Conservation (phyloP, 352 stramenopile species). For the Globisporangium paddicum region DNA sequence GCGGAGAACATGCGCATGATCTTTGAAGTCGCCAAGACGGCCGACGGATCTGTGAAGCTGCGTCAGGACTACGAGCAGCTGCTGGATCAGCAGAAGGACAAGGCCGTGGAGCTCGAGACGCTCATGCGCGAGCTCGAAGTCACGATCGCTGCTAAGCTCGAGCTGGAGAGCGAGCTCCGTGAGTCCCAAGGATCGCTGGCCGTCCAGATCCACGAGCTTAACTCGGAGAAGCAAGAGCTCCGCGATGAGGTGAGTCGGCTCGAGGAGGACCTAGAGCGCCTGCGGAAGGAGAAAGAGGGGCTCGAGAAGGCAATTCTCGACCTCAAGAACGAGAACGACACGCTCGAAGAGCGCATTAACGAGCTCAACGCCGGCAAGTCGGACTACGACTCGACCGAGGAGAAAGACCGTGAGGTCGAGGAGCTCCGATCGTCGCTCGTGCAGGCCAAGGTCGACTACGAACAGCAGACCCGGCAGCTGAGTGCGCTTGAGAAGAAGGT, state of each 20-base stretch:
- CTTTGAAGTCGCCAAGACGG: constrained; percentile 69
- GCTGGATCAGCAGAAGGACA: constrained; percentile 27
- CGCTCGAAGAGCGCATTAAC: constrained; percentile 50
- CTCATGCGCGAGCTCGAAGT: constrained; percentile 23
- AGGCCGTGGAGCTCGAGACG: constrained; percentile 25
- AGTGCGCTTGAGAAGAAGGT: constrained; percentile 54
- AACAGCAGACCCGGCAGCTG: constrained; percentile 51
- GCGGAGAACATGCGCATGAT: constrained; percentile 72
- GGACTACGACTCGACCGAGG: constrained; percentile 30
- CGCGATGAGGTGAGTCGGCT: constrained; percentile 11
- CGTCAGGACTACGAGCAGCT: constrained; percentile 57
- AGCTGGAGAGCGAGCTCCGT: constrained; percentile 19
- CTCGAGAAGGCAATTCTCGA: constrained; percentile 37
- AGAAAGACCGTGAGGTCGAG: constrained; percentile 51
- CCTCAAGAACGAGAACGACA: constrained; percentile 52
- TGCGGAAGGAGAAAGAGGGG: constrained; percentile 33
- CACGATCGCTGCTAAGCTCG: constrained; percentile 23
- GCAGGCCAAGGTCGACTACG: constrained; percentile 47
- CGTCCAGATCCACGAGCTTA: constrained; percentile 11
- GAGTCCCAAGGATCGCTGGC: constrained; percentile 10
- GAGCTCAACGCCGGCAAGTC: constrained; percentile 36
- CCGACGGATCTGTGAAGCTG: constrained; percentile 49
- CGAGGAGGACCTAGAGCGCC: constrained; percentile 25
- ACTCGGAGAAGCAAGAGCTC: constrained; percentile 14
- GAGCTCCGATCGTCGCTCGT: constrained; percentile 53